Conservation (phyloP, 805 yeast species). For the Wickerhamiella lipophila region DNA sequence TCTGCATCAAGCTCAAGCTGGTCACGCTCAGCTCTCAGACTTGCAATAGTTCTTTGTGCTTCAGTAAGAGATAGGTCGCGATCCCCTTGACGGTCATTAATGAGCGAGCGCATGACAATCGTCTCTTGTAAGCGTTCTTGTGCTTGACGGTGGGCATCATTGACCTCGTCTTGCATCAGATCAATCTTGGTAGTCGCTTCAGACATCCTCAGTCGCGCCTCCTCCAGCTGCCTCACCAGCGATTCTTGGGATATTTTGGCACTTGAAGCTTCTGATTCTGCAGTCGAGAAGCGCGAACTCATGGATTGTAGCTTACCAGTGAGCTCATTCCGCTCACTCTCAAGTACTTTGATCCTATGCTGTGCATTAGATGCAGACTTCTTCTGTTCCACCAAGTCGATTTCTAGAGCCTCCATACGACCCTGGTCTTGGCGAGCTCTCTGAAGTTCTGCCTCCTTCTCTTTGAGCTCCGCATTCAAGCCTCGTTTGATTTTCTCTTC, state of each 20-base stretch:
- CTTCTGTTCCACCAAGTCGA: neutral
- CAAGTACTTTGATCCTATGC: neutral
- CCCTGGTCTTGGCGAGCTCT: slow-evolving; percentile 1
- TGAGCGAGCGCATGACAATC: slow-evolving; percentile 51
- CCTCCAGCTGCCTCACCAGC: slow-evolving; percentile 26
- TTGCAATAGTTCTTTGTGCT: slow-evolving; percentile 38
- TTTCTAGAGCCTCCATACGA: slow-evolving; percentile 15
- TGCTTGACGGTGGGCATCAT: slow-evolving; percentile 55
- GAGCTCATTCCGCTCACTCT: slow-evolving; percentile 19
- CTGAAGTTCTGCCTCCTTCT: slow-evolving; percentile 7
- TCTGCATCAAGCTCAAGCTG: slow-evolving; percentile 44
- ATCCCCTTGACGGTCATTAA: slow-evolving; percentile 55
- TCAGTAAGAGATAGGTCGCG: slow-evolving; percentile 43
- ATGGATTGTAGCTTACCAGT: slow-evolving; percentile 15
- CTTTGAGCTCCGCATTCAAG: neutral
- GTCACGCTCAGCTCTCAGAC: slow-evolving; percentile 48
- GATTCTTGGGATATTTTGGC: slow-evolving; percentile 16
- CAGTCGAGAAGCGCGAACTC: slow-evolving; percentile 11
- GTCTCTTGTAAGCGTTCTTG: slow-evolving; percentile 77
- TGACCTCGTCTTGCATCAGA: slow-evolving; percentile 67
- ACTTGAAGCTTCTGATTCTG: slow-evolving; percentile 11
- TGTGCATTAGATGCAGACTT: neutral
- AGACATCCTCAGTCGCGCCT: slow-evolving; percentile 41
- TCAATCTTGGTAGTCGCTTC: slow-evolving; percentile 54
- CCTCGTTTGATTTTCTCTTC: neutral